A percentile compares a stretch with the other conserved stretches of the same genome.
phyloP scores from a whole-genome alignment of 192 early-diverging fungal genomes.

The Bifiguratus adelaidae region DNA sequence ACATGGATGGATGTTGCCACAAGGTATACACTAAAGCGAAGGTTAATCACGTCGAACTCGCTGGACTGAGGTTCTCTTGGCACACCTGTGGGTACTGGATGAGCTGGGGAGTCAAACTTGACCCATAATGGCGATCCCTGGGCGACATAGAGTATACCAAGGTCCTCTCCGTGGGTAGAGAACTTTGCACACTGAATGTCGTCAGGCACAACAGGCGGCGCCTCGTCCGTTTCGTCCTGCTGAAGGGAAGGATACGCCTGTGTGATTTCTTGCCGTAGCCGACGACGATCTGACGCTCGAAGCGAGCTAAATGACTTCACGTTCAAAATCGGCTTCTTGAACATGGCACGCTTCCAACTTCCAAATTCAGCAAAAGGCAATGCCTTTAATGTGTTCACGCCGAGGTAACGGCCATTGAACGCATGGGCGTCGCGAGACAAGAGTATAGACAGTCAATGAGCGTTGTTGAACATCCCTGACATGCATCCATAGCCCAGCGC shows the following conservation, averaged over 20 bases:
- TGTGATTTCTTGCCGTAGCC: slow-evolving; percentile 50
- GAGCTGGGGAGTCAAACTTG: slow-evolving; percentile 28
- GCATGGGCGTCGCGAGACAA: no score
- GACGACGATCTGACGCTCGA: slow-evolving; percentile 54
- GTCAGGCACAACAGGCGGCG: slow-evolving; percentile 32
- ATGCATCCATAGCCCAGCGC: no score
- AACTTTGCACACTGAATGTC: slow-evolving; percentile 57
- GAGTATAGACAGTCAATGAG: no score
- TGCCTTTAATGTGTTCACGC: no score
- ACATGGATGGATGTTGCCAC: slow-evolving; percentile 56
- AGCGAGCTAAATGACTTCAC: slow-evolving; percentile 60
- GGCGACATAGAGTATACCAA: slow-evolving; percentile 52
- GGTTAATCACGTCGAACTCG: neutral
- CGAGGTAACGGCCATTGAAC: no score
- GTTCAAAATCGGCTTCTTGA: slow-evolving; percentile 59
- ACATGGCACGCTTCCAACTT: slow-evolving; percentile 30
- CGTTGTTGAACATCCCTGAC: no score
- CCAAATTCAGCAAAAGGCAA: no score
- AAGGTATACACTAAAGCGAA: slow-evolving; percentile 53
- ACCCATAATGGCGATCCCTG: slow-evolving; percentile 58
- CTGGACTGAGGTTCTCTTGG: neutral
- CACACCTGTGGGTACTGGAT: slow-evolving; percentile 54
- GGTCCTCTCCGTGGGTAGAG: slow-evolving; percentile 46
- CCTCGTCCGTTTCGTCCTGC: slow-evolving; percentile 22
- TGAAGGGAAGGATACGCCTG: slow-evolving; percentile 33